Conservation (phyloP, 163 green algal genomes). For the Scenedesmus sp. region DNA sequence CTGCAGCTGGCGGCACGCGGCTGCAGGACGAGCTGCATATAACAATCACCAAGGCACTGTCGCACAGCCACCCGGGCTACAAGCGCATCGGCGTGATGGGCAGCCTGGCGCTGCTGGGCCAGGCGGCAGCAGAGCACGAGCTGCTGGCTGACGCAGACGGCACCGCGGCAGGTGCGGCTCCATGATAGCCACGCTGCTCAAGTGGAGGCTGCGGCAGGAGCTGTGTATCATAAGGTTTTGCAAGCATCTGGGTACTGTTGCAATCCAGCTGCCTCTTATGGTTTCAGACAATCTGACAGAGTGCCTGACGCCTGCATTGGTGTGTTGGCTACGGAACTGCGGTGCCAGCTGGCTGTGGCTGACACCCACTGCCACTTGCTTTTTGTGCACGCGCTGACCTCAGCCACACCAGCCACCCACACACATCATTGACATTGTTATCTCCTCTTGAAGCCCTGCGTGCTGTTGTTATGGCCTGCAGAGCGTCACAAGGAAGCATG, state of each 20-base stretch:
- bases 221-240: too few relatives aligned
- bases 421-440: not conserved
- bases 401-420: not conserved
- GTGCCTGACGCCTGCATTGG: too few relatives aligned
- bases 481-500: constrained; percentile 32
- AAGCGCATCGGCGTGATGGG: constrained; percentile 64
- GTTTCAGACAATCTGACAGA: too few relatives aligned
- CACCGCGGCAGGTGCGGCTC: not conserved
- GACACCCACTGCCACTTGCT: too few relatives aligned
- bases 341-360: too few relatives aligned
- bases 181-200: too few relatives aligned
- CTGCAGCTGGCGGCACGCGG: constrained; percentile 21
- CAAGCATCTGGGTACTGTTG: too few relatives aligned
- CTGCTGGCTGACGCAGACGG: not conserved
- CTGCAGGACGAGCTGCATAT: constrained; percentile 63
- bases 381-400: too few relatives aligned
- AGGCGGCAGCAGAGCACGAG: constrained; percentile 30
- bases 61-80: constrained; percentile 44
- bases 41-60: constrained; percentile 61
- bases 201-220: too few relatives aligned
- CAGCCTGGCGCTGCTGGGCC: constrained; percentile 53
- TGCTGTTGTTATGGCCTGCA: not conserved
- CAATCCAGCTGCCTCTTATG: too few relatives aligned
- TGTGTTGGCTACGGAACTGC: too few relatives aligned
- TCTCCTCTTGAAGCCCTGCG: not conserved